phyloP scores from a whole-genome alignment of 164 flowering plant species.

The Annona cherimola region DNA sequence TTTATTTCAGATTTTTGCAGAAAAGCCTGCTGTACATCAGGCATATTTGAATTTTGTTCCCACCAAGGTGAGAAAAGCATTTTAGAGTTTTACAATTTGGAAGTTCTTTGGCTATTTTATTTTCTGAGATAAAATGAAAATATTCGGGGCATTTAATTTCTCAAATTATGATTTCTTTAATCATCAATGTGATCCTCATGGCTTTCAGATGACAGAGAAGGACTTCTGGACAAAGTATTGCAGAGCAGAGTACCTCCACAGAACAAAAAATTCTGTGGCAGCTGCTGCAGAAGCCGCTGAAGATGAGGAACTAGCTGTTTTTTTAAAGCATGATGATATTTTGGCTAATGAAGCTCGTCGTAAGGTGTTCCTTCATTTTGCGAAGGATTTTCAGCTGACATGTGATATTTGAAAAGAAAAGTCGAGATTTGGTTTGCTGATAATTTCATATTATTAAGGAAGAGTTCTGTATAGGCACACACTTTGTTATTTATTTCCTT shows the following conservation, averaged over 20 bases:
- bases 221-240: constrained; percentile 95
- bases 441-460: not conserved
- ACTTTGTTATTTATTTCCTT: constrained; percentile 3
- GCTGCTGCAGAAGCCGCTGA: constrained; percentile 99
- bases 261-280: constrained; percentile 64
- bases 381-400: too few relatives aligned
- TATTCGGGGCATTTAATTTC: not conserved
- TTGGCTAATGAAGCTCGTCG: constrained; percentile 73
- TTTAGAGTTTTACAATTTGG: not conserved
- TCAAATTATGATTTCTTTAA: not conserved
- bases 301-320: constrained; percentile 94
- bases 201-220: constrained; percentile 68
- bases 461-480: not conserved
- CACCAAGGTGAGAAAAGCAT: constrained; percentile 44
- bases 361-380: constrained; percentile 43
- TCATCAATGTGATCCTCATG: constrained; percentile 1
- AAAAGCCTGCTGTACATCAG: constrained; percentile 92
- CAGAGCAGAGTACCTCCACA: constrained; percentile 86
- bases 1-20: constrained; percentile 80
- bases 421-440: constrained; percentile 1
- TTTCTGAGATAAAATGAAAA: not conserved
- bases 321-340: constrained; percentile 79
- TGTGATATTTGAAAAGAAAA: constrained; percentile 1
- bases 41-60: constrained; percentile 83
- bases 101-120: not conserved